Base-by-base conservation (phyloP, 2,329 filamentous ascomycete genomes). In the Teratosphaeriaceae sp. region DNA sequence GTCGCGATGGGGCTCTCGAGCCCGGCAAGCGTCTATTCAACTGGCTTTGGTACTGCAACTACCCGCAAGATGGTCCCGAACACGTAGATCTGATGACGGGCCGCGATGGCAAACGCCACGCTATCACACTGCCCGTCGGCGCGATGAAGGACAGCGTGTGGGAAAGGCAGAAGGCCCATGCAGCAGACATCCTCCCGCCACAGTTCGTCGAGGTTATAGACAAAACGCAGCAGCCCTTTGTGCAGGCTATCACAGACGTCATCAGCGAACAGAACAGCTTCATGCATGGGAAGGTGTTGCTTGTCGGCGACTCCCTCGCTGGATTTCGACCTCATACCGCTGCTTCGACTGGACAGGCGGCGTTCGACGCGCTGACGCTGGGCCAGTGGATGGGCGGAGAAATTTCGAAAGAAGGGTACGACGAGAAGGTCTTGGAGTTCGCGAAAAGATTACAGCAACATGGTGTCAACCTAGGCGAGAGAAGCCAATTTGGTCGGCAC, bases 11-110 rank as follows among this genome's bases (percentile, higher is more conserved):
- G 2, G 60, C 57, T 1, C 57, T 69, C 4, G 54, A 59, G 23
- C 53, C 59, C 0, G 68, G 66, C 3, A 52, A 67, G 19, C 63
- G 69, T 9, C 62, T 70, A 3, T 59, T 73, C 48, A 74, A 73
- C 44, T 72, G 64, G 47, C 66, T 74, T 1, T 72, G 68, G 61
- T 75, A 74, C 55, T 63, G 56, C 40, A 69, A 72, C 48, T 60
- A 67, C 20, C 47, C 57, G 0, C 61, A 68, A n/a, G 59, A 54
- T 5, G 65, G 65, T 1, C 29, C 54, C 2, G 67, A 68, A 16
- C 60, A 70, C 19, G 52, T 55, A 7, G 63, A 66, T 1, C 50
- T 71, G 6, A 68, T 74, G 60, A 74, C 70, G 2, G 70, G 72
- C 44, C 46, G 57, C 2, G 50, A 68, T 18, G 68, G 67, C 9